Evolutionary conservation across 2,329 filamentous ascomycete species (phyloP), one percentile per base, ranked within the genome.

Genomic region (Diplocarpon mali): DNA sequence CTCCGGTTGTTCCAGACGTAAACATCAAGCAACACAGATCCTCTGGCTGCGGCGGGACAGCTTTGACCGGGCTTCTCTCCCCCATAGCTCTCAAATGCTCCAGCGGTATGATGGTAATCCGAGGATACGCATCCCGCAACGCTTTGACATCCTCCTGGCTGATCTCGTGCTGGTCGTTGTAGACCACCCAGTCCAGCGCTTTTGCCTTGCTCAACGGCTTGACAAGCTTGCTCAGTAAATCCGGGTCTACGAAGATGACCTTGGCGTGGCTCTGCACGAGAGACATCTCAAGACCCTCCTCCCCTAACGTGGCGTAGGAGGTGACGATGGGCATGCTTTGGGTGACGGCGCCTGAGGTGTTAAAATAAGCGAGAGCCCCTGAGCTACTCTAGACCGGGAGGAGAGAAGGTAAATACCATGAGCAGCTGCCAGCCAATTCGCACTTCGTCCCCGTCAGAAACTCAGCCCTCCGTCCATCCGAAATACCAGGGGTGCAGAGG

Each of bases 311-410:
- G 64, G 95, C 89, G 65, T 95, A 95, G 40, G 89, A 87, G 30
- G 90, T 96, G 40, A 95, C 90, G 54, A 95, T 89, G 48, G 85
- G 78, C 62, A 95, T 78, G 35, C 86, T 89, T 66, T 95, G 90
- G 16, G 88, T 89, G 24, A 80, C 66, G 44, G 70, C 69, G 41
- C 45, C 50, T 52, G 29, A 27, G 8, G 20, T 30, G 8, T 17
- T 35, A 15, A 38, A 31, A 40, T 52, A 34, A 50, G 44, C 38
- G n/a, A 49, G 16, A 37, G 30, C n/a, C 24, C n/a, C 20, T 42
- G 38, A 12, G 15, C 15, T 32, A 37, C 34, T n/a, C 20, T 30
- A 14, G 41, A 38, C 15, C 16, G 15, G 31, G 9, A n/a, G 20
- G n/a, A n/a, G 24, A 17, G 10, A 27, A 20, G 30, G 28, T 42